Percentiles rank a stretch among this genome's conserved stretches.
Conservation (phyloP, 768 basidiomycete genomes). For the Cystobasidium tubakii region DNA sequence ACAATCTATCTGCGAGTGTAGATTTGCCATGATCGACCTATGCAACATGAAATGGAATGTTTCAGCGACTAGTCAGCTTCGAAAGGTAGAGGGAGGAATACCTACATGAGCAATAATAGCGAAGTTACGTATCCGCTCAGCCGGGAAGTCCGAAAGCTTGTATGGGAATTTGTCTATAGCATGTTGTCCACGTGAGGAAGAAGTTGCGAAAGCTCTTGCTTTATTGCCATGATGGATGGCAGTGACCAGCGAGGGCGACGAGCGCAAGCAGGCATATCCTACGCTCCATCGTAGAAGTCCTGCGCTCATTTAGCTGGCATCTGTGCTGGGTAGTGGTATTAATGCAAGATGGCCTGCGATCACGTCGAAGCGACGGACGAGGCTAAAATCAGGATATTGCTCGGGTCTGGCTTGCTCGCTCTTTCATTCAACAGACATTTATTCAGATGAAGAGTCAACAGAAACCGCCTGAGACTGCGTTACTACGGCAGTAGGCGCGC, state of each 20-base stretch:
- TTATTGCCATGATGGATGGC: neutral
- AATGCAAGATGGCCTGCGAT: neutral
- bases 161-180: conserved; percentile 8
- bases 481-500: too few relatives aligned
- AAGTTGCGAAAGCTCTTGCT: neutral
- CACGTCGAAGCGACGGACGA: neutral
- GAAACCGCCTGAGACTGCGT: too few relatives aligned
- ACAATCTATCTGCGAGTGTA: conserved; percentile 43
- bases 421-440: too few relatives aligned
- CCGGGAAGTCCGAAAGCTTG: conserved; percentile 31
- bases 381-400: too few relatives aligned
- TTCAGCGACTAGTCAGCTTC: neutral
- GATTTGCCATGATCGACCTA: conserved; percentile 33
- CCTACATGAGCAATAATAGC: conserved; percentile 57
- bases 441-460: too few relatives aligned
- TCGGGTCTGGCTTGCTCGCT: too few relatives aligned
- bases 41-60: neutral
- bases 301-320: neutral
- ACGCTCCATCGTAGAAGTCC: neutral
- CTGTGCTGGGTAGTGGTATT: neutral
- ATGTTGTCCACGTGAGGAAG: neutral
- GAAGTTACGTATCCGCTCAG: conserved; percentile 33
- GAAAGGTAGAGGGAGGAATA: conserved; percentile 45
- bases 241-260: neutral
- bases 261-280: neutral